phyloP scores from a whole-genome alignment of 164 flowering plant species.

The Santalum album region DNA sequence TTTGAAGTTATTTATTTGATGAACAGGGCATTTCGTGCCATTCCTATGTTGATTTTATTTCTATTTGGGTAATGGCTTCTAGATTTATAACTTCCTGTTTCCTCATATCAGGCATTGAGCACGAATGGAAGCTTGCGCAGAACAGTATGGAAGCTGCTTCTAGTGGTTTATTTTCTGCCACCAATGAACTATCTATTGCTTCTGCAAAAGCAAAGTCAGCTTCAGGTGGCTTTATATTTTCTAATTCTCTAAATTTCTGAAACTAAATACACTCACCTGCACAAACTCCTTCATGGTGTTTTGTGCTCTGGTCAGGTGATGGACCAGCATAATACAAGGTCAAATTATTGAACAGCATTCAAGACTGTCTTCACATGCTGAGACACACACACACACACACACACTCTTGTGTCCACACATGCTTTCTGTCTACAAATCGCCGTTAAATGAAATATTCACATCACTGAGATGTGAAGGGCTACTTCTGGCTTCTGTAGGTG shows the following conservation, averaged over 20 bases:
- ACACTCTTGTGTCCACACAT: neutral
- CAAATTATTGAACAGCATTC: no score
- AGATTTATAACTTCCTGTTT: constrained; percentile 5
- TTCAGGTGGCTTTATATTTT: constrained; percentile 44
- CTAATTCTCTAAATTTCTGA: neutral
- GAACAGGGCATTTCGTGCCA: neutral
- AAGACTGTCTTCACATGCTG: no score
- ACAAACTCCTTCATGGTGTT: neutral
- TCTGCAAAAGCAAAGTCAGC: constrained; percentile 77
- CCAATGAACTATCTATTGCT: constrained; percentile 65
- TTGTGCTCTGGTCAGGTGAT: neutral
- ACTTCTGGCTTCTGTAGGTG: constrained; percentile 41
- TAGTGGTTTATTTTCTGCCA: constrained; percentile 54
- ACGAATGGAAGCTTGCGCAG: constrained; percentile 83
- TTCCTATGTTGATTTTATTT: neutral
- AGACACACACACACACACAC: no score
- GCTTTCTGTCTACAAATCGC: neutral
- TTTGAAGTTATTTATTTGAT: neutral
- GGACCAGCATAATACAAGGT: no score
- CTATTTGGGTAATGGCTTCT: neutral
- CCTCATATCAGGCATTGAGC: constrained; percentile 60
- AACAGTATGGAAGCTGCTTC: constrained; percentile 81
- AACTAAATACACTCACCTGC: neutral
- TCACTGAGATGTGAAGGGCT: neutral
- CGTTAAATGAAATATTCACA: neutral